phyloP scores from a whole-genome alignment of 202 grass and related monocot species.

The Cymbopogon flexuosus region DNA sequence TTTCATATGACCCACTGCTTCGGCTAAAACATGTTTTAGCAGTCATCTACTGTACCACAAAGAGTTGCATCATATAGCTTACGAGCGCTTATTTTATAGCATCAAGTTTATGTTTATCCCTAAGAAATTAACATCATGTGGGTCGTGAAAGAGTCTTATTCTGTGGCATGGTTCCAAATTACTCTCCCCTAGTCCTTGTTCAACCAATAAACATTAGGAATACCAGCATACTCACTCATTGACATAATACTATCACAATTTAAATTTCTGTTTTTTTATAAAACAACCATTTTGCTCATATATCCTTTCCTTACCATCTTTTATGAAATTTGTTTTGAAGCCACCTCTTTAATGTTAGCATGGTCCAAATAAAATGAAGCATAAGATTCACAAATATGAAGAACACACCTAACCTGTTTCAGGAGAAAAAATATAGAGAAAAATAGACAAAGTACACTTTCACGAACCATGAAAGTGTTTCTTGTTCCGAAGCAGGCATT shows the following conservation, averaged over 20 bases:
- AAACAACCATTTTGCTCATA: neutral
- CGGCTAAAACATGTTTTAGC: constrained; percentile 13
- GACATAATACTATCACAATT: neutral
- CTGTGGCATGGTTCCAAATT: neutral
- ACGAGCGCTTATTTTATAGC: neutral
- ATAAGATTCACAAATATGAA: neutral
- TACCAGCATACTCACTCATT: neutral
- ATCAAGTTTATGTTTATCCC: neutral
- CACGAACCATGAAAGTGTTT: constrained; percentile 67
- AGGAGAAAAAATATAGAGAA: neutral
- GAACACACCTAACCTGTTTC: neutral
- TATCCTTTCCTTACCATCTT: neutral
- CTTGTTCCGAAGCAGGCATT: constrained; percentile 65
- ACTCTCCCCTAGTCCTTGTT: neutral
- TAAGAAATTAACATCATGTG: neutral
- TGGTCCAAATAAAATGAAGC: constrained; percentile 5
- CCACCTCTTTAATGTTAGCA: neutral
- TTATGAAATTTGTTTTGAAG: neutral
- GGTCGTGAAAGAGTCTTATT: neutral
- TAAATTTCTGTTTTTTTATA: constrained; percentile 7
- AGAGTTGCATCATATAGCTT: neutral
- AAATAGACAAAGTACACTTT: constrained; percentile 15
- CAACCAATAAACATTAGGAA: neutral
- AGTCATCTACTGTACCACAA: neutral
- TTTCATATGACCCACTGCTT: constrained; percentile 3